A percentile compares a stretch with the other conserved stretches of the same genome.
Evolutionary conservation across 2,329 filamentous ascomycete species (phyloP).

Genomic region (Thelonectria discophora): DNA sequence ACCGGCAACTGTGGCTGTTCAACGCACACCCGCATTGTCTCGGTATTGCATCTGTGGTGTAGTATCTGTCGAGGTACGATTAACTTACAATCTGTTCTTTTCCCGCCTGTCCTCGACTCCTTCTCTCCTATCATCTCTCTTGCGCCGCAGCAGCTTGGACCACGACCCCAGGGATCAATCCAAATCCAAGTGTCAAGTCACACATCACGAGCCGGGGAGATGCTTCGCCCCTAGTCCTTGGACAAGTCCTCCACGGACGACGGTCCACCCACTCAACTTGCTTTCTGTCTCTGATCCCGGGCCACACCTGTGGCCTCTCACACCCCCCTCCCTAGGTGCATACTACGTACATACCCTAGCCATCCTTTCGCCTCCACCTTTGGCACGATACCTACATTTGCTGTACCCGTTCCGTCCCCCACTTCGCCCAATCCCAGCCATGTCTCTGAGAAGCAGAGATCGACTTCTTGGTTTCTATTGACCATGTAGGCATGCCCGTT

Average conservation of each 20-base stretch:
- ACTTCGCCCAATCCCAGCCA: constrained; percentile 25
- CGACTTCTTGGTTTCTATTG: constrained; percentile 21
- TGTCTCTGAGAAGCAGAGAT: constrained; percentile 23
- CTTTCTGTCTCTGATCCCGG: no score
- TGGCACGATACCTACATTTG: background rate
- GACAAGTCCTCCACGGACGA: background rate
- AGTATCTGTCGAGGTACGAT: no score
- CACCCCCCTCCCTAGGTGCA: no score
- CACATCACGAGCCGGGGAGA: constrained; percentile 37
- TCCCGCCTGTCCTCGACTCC: background rate
- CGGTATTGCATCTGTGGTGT: constrained; percentile 25
- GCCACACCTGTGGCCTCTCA: background rate
- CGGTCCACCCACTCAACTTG: no score
- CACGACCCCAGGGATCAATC: constrained; percentile 1
- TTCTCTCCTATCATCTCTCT: background rate
- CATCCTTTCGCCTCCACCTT: constrained; percentile 8
- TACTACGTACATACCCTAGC: constrained; percentile 2
- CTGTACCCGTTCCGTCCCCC: constrained; percentile 6
- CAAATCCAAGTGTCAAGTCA: constrained; percentile 30
- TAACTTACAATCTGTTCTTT: background rate
- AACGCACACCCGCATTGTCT: constrained; percentile 16
- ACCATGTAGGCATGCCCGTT: constrained; percentile 17
- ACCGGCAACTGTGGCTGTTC: constrained; percentile 33
- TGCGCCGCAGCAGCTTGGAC: constrained; percentile 5
- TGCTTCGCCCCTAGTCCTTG: constrained; percentile 28